Percentiles rank a stretch among this genome's conserved stretches.
These are phyloP conservation scores for Melampsora larici-populina DNA, from an alignment of 1,284 basidiomycete genomes.

Conservation along the genomic window DNA sequence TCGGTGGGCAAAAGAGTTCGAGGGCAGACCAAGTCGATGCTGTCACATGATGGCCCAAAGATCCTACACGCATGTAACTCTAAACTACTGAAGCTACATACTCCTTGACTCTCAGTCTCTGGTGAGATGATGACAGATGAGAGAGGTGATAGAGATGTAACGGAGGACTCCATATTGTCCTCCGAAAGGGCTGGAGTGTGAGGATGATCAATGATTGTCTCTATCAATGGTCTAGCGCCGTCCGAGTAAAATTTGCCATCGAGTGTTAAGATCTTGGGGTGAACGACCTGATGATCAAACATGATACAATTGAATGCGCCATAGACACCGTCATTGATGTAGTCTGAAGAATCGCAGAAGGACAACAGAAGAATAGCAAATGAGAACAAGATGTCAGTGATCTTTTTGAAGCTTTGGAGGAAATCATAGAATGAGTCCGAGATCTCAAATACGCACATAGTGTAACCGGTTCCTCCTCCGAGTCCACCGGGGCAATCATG, in stretches of 20 bases:
- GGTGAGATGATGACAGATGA: background rate
- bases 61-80: slow-evolving; percentile 56
- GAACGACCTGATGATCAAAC: slow-evolving; percentile 84
- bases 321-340: slow-evolving; percentile 97
- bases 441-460: slow-evolving; percentile 60
- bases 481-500: background rate
- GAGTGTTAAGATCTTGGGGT: slow-evolving; percentile 71
- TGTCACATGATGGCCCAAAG: slow-evolving; percentile 77
- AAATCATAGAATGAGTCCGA: background rate
- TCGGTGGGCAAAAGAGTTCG: slow-evolving; percentile 63
- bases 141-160: background rate
- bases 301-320: slow-evolving; percentile 97
- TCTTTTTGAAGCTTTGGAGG: background rate
- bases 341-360: slow-evolving; percentile 57
- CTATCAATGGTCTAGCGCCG: background rate
- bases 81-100: slow-evolving; percentile 2
- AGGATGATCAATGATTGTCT: background rate
- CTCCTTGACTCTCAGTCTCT: background rate
- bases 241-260: slow-evolving; percentile 48
- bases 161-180: slow-evolving; percentile 19
- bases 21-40: slow-evolving; percentile 75
- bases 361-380: background rate
- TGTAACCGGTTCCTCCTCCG: slow-evolving; percentile 58
- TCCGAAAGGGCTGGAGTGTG: slow-evolving; percentile 19
- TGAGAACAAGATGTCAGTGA: background rate